phyloP scores from a whole-genome alignment of 495 filamentous ascomycete genomes.

The Hypoxylon subgilvum region DNA sequence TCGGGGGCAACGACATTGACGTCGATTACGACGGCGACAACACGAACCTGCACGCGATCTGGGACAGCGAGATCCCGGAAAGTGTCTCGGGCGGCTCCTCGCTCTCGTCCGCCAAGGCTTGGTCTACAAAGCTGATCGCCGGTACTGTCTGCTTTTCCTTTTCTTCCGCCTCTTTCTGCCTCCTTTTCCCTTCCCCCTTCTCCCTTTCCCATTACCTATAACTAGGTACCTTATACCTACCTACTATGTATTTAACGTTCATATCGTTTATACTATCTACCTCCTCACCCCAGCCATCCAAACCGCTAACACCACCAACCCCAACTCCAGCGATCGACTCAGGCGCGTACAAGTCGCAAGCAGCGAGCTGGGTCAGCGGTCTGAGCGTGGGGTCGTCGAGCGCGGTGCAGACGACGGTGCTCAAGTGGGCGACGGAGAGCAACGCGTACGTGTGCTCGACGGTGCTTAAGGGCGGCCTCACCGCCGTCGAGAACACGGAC shows the following conservation, averaged over 20 bases:
- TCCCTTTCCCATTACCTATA: background rate
- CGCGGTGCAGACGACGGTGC: conserved; percentile 42
- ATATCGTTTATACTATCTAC: no score
- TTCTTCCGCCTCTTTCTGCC: background rate
- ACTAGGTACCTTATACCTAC: background rate
- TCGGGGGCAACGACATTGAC: conserved; percentile 66
- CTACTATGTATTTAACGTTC: no score
- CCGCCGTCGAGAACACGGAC: conserved; percentile 56
- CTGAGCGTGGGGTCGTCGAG: conserved; percentile 48
- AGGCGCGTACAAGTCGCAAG: conserved; percentile 53
- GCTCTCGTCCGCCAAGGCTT: conserved; percentile 44
- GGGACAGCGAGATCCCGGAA: conserved; percentile 71
- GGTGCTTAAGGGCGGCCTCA: conserved; percentile 57
- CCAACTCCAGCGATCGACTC: conserved; percentile 49
- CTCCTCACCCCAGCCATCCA: no score
- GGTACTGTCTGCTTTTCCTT: conserved; percentile 4
- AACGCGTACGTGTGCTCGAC: conserved; percentile 63
- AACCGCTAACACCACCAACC: no score
- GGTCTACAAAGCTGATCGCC: conserved; percentile 45
- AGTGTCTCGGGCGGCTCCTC: conserved; percentile 56
- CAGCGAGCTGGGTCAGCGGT: conserved; percentile 57
- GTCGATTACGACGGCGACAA: conserved; percentile 59
- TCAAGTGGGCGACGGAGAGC: conserved; percentile 62
- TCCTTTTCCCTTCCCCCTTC: conserved; percentile 1
- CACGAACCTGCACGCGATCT: conserved; percentile 67